Base-by-base conservation (phyloP, 108 stramenopile genomes). In the Discostella stelligeroides region DNA sequence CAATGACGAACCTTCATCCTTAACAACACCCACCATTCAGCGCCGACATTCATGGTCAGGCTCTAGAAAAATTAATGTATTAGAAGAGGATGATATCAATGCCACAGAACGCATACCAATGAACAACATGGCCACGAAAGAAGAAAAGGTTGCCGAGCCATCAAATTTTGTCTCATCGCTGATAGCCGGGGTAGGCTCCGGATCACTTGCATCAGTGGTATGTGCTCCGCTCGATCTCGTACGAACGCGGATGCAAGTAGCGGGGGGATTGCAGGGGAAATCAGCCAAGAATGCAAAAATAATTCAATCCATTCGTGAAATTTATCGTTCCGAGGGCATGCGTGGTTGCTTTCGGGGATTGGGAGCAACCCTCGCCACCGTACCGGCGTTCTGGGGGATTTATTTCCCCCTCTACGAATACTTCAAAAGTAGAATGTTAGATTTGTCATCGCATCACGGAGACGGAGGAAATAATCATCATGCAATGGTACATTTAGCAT, bases 211-310 rank as follows among this genome's bases (percentile, higher is more conserved):
- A 24, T 80, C 79, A 64, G 72, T 94, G 5, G 83, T 91, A 51
- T 97, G 96, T 70, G 94, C 94, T 24, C 96, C 96, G 2, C 78
- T 97, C 21, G 96, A 97, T 78, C 67, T 97, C 40, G 71, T 94
- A 17, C 79, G 92, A 56, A 95, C 92, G 15, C 80, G 92, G 6
- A 75, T 94, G 87, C 94, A 95, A 76, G 90, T 94, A 5, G 82
- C 77, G 62, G 92, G 92, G 12, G 87, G 86, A 51, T 50, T 91
- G n/a, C 11, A 63, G 28, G 55, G 49, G 40, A 49, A 63, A 6
- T 57, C 29, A 11, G 39, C 50, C 21, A 38, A 23, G 45, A 53
- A 64, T 13, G 70, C 75, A 5, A 65, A 63, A 48, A 76, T 81
- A 23, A 65, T 81, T 4, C 49, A 72, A 62, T 66, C 70, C 20